Percentiles rank a stretch among this genome's conserved stretches.
Evolutionary conservation across 1,284 basidiomycete species (phyloP).

Genomic region (Pascua sp.): DNA sequence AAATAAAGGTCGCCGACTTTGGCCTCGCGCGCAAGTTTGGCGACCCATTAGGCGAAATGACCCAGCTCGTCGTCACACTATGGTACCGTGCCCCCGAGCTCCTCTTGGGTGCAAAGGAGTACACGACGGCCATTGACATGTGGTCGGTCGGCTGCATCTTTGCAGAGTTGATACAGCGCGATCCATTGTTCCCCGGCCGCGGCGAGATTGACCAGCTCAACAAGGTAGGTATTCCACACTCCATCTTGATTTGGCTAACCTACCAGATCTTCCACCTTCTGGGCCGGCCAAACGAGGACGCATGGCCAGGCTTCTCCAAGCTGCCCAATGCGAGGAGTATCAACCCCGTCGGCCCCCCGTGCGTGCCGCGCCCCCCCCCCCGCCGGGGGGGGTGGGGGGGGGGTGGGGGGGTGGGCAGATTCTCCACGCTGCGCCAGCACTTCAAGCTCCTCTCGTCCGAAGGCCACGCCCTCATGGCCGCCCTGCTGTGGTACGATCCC

Average conservation of each 20-base stretch:
- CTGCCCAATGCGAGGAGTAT: slow-evolving; percentile 78
- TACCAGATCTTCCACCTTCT: slow-evolving; percentile 76
- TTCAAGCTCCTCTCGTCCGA: slow-evolving; percentile 78
- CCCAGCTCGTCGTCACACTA: slow-evolving; percentile 92
- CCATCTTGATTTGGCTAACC: background rate
- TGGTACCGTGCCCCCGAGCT: slow-evolving; percentile 99
- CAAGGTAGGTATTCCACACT: slow-evolving; percentile 58
- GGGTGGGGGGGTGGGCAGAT: too few species aligned
- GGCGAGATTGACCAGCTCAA: slow-evolving; percentile 88
- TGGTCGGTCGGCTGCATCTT: slow-evolving; percentile 96
- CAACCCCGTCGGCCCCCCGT: slow-evolving; percentile 64
- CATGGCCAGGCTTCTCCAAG: slow-evolving; percentile 78
- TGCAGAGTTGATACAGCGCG: slow-evolving; percentile 87
- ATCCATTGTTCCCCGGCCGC: slow-evolving; percentile 93
- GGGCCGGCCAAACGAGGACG: slow-evolving; percentile 75
- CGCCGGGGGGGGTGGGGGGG: too few species aligned
- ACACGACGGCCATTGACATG: slow-evolving; percentile 91
- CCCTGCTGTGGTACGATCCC: slow-evolving; percentile 85
- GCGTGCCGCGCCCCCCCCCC: slow-evolving; percentile 7
- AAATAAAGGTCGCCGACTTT: slow-evolving; percentile 98
- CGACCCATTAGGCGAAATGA: slow-evolving; percentile 93
- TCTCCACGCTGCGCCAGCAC: slow-evolving; percentile 52
- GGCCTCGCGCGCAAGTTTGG: slow-evolving; percentile 92
- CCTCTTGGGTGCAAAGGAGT: slow-evolving; percentile 79
- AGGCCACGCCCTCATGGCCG: slow-evolving; percentile 79